These are phyloP conservation scores for Byssothecium circinans DNA, from an alignment of 2,329 filamentous ascomycete species.

Conservation along the genomic window DNA sequence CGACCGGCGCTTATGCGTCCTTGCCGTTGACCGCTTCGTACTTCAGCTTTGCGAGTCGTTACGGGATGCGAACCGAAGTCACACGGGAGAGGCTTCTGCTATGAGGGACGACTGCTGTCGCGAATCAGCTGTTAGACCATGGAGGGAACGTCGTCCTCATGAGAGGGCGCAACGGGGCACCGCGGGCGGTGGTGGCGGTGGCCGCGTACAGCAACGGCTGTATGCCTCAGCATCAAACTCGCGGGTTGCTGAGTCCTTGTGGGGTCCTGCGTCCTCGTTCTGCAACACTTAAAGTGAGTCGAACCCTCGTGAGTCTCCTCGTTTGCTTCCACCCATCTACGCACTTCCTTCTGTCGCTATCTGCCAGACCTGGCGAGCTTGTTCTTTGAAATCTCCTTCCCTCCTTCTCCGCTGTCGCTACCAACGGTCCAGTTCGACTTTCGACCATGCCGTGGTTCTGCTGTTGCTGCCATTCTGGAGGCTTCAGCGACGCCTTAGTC, in stretches of 20 bases:
- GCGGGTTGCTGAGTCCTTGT: too few relatives aligned
- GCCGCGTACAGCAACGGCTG: background rate
- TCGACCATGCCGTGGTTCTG: constrained; percentile 5
- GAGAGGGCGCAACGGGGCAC: background rate
- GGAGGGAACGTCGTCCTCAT: background rate
- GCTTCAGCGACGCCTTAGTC: background rate
- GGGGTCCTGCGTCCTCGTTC: background rate
- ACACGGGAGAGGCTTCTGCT: background rate
- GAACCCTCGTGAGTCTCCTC: background rate
- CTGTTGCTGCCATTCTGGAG: constrained; percentile 3
- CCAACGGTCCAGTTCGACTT: background rate
- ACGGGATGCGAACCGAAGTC: background rate
- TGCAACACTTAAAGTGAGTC: background rate
- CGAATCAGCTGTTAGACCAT: too few relatives aligned
- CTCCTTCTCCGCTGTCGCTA: background rate
- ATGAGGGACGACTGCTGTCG: background rate
- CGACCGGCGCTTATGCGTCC: background rate
- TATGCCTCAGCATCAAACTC: too few relatives aligned
- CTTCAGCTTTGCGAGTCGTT: background rate
- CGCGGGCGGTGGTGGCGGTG: background rate
- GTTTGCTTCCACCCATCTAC: background rate
- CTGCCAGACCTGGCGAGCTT: background rate
- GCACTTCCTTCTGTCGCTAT: background rate
- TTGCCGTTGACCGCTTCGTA: background rate
- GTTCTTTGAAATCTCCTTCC: background rate